These are phyloP conservation scores for Chalciporus sp. DNA, from an alignment of 1,284 basidiomycete genomes.

Conservation along the genomic window DNA sequence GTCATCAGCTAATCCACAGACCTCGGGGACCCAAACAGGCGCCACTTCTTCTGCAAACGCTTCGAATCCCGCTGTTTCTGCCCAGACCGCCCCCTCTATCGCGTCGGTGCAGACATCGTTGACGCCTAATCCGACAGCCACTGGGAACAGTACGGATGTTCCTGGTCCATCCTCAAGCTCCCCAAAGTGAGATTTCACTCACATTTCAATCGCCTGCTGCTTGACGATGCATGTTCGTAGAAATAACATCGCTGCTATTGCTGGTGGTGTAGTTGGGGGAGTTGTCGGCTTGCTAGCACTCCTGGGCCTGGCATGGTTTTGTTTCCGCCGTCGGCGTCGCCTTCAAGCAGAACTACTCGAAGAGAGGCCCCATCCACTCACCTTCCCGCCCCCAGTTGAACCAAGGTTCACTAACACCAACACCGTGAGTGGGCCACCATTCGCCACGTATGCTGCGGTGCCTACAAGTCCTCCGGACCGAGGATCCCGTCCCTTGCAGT, in stretches of 20 bases:
- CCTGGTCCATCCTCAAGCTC: slow-evolving; percentile 2
- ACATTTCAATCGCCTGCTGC: neutral
- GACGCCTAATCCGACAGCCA: slow-evolving; percentile 12
- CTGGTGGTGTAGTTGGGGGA: slow-evolving; percentile 22
- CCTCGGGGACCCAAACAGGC: slow-evolving; percentile 1
- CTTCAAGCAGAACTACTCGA: neutral
- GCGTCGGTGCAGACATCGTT: slow-evolving; percentile 8
- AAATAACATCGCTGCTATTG: slow-evolving; percentile 12
- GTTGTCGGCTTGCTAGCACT: slow-evolving; percentile 17
- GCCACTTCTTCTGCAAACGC: slow-evolving; percentile 1
- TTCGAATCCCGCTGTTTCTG: neutral
- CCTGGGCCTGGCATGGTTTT: slow-evolving; percentile 12
- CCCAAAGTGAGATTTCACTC: slow-evolving; percentile 10
- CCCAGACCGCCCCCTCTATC: neutral
- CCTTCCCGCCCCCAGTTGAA: slow-evolving; percentile 2
- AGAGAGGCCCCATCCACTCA: slow-evolving; percentile 11
- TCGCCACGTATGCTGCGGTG: slow-evolving; percentile 1
- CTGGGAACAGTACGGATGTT: slow-evolving; percentile 1
- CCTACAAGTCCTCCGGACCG: neutral
- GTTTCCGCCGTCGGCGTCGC: slow-evolving; percentile 11
- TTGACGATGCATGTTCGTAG: slow-evolving; percentile 9
- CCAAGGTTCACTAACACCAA: neutral
- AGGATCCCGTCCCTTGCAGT: slow-evolving; percentile 2
- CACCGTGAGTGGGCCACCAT: slow-evolving; percentile 1
- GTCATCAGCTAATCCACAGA: neutral